A percentile compares a stretch with the other conserved stretches of the same genome.
Conservation (phyloP, 2,329 filamentous ascomycete genomes). For the Calonectria pteridis region DNA sequence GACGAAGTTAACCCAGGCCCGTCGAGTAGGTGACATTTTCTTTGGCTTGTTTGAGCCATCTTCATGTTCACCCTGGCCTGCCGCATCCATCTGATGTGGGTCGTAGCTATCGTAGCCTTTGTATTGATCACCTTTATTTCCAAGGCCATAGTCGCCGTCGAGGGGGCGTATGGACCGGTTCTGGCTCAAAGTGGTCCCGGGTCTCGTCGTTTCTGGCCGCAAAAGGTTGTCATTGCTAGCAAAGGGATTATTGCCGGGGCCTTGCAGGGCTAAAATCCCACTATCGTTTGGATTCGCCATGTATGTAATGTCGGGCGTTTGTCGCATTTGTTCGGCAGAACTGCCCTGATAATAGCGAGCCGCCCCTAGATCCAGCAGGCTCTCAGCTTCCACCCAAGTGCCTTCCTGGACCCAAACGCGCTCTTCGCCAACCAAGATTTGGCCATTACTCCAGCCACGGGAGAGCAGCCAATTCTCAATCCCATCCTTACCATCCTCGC, state of each 20-base stretch:
- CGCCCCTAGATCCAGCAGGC: constrained; percentile 78
- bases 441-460: constrained; percentile 97
- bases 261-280: not conserved
- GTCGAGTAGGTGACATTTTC: constrained; percentile 72
- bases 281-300: not conserved
- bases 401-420: constrained; percentile 95
- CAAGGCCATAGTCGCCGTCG: not conserved
- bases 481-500: constrained; percentile 89
- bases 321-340: constrained; percentile 70
- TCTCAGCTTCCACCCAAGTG: constrained; percentile 98
- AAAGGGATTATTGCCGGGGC: not conserved
- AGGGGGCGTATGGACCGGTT: not conserved
- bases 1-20: constrained; percentile 83
- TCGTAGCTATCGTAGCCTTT: constrained; percentile 53
- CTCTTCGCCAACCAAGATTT: constrained; percentile 90
- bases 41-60: constrained; percentile 65
- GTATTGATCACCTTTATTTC: not conserved
- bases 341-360: constrained; percentile 53
- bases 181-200: not conserved
- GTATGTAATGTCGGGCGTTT: constrained; percentile 43
- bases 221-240: not conserved
- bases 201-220: not conserved
- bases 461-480: constrained; percentile 95
- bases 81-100: constrained; percentile 32
- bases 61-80: constrained; percentile 77